Percentiles rank a stretch among this genome's conserved stretches.
These are phyloP conservation scores for Penicillium diatomitis DNA, from an alignment of 495 filamentous ascomycete species.

Conservation along the genomic window DNA sequence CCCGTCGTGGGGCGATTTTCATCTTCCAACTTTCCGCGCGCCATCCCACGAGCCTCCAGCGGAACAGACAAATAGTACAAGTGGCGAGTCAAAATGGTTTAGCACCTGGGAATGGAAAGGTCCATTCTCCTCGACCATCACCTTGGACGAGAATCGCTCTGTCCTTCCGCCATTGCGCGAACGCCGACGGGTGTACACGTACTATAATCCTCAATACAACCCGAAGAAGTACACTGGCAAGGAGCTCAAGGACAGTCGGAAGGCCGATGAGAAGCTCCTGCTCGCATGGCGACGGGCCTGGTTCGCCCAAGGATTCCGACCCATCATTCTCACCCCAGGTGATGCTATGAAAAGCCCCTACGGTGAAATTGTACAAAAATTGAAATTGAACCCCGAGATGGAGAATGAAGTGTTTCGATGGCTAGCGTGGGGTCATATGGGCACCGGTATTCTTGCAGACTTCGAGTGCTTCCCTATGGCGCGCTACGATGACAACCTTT, in stretches of 20 bases:
- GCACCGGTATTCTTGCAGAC: constrained; percentile 73
- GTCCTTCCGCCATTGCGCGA: constrained; percentile 70
- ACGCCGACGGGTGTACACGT: constrained; percentile 82
- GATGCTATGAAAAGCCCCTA: constrained; percentile 82
- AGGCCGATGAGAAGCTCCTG: constrained; percentile 69
- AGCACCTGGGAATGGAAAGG: constrained; percentile 80
- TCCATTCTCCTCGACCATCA: constrained; percentile 80
- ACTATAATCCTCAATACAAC: constrained; percentile 59
- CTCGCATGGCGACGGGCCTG: constrained; percentile 86
- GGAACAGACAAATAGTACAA: constrained; percentile 70
- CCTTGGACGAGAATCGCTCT: constrained; percentile 76
- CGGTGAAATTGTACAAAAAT: constrained; percentile 52
- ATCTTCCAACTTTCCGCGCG: constrained; percentile 47
- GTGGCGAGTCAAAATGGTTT: constrained; percentile 75
- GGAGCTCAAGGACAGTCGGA: constrained; percentile 48
- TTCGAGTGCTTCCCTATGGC: constrained; percentile 83
- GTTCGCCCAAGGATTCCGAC: constrained; percentile 88
- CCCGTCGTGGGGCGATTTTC: constrained; percentile 28
- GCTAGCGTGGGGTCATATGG: constrained; percentile 92
- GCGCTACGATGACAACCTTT: constrained; percentile 57
- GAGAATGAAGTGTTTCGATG: constrained; percentile 71
- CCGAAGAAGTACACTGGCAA: constrained; percentile 30
- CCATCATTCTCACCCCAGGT: constrained; percentile 66
- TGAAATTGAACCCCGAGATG: constrained; percentile 44
- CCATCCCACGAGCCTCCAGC: constrained; percentile 70